Evolutionary conservation across 768 basidiomycete species (phyloP), one percentile per base, ranked within the genome.

Genomic region (Russula abietina): DNA sequence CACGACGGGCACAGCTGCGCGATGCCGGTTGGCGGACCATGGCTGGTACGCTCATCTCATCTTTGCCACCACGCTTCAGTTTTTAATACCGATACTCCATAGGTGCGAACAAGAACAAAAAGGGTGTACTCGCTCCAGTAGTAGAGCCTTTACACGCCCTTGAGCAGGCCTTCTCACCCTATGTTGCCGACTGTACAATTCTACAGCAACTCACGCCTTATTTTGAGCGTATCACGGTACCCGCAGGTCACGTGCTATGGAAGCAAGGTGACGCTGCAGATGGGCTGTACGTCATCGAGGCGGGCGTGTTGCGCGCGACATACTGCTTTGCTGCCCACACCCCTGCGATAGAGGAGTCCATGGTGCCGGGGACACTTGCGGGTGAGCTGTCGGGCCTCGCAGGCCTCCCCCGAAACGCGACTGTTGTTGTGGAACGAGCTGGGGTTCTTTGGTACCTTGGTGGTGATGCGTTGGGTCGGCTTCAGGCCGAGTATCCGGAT

Each of bases 291-390:
- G 80, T 98, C 69, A 86, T 99, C 67, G 88, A 97, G 68, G 81
- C 86, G 0, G 96, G 96, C 9, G 83, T 93, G 36, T 78, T 99
- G 36, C 80, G 90, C 11, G 96, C 95, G 0, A 81, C 81, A 22
- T 98, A 98, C 74, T 62, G 54, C 50, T 95, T 93, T 70, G 84
- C 84, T 2, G 84, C 84, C 54, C 83, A 89, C 66, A 75, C 82
- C 7, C 81, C 82, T 28, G 72, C 75, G 6, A 84, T 93, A 54
- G 87, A 90, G 69, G 93, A 96, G 75, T 91, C 89, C 2, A 96
- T 96, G 93, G 91, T 95, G 0, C 85, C 92, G 4, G 95, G 94
- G 2, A 93, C 93, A 0, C 76, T 98, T 2, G 92, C 95, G 11
- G 96, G 96, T 0, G 96, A 98, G 74, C 73, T 99, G 57, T 87